Conservation (phyloP, 169 alveolate species). For the Plasmodium gaboni region DNA sequence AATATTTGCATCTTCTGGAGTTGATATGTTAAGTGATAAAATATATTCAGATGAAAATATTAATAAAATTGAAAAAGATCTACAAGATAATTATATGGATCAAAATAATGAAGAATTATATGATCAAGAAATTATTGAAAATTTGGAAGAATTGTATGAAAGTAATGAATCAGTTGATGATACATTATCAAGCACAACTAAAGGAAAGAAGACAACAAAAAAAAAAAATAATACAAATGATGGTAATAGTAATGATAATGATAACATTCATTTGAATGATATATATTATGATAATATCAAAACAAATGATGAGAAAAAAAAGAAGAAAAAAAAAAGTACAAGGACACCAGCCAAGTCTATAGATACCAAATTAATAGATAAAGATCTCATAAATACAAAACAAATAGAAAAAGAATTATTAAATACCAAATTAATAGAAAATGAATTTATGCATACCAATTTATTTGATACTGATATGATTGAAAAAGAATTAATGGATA, state of each 20-base stretch:
- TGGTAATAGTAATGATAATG: no score
- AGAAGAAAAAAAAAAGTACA: neutral
- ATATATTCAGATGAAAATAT: slow-evolving; percentile 64
- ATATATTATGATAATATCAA: no score
- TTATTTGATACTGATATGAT: slow-evolving; percentile 46
- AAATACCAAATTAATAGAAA: slow-evolving; percentile 16
- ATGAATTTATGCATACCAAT: slow-evolving; percentile 31
- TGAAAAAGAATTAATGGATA: slow-evolving; percentile 51
- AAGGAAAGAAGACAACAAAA: neutral
- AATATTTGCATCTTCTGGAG: slow-evolving; percentile 90
- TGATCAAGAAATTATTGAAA: slow-evolving; percentile 27
- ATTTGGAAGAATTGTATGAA: slow-evolving; percentile 39
- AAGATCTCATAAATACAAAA: slow-evolving; percentile 11
- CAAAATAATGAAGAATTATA: slow-evolving; percentile 14
- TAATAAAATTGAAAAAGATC: slow-evolving; percentile 25
- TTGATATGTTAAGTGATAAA: slow-evolving; percentile 82
- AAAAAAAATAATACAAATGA: neutral
- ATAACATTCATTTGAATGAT: no score
- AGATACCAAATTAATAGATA: slow-evolving; percentile 13
- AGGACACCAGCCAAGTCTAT: neutral
- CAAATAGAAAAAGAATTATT: slow-evolving; percentile 25
- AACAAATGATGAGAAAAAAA: neutral
- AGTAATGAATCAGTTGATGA: slow-evolving; percentile 10
- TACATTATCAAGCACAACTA: neutral
- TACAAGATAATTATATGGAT: slow-evolving; percentile 36